phyloP scores from a whole-genome alignment of 2,329 filamentous ascomycete species.

The Alternaria infectoria region DNA sequence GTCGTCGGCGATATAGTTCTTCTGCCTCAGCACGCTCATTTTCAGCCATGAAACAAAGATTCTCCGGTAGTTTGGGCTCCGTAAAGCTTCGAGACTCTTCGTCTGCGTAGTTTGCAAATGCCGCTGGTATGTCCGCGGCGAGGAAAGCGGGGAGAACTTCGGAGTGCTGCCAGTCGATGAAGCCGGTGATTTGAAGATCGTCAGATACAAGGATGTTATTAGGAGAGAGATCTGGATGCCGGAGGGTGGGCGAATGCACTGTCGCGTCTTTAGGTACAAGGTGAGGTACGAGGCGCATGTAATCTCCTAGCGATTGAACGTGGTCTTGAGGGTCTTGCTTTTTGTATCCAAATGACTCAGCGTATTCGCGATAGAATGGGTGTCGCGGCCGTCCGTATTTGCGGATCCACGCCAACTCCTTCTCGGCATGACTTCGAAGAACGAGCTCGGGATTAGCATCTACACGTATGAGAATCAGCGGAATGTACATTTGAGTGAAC shows the following conservation, averaged over 20 bases:
- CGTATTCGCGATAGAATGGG: constrained; percentile 26
- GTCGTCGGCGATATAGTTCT: constrained; percentile 34
- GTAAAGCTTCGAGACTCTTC: constrained; percentile 25
- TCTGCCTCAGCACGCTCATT: constrained; percentile 18
- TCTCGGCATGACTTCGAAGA: constrained; percentile 29
- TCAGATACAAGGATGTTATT: constrained; percentile 44
- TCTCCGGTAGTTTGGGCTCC: constrained; percentile 23
- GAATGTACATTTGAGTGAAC: rapidly evolving
- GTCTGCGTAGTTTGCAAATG: constrained; percentile 51
- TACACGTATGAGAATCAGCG: not conserved
- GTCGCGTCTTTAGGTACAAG: constrained; percentile 26
- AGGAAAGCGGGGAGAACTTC: constrained; percentile 48
- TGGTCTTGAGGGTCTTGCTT: constrained; percentile 28
- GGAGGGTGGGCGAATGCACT: constrained; percentile 29
- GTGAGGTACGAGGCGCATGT: constrained; percentile 23
- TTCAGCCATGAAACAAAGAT: constrained; percentile 22
- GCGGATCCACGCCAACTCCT: constrained; percentile 34
- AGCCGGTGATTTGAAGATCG: constrained; percentile 39
- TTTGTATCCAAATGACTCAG: constrained; percentile 29
- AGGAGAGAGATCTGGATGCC: constrained; percentile 46
- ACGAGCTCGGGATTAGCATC: constrained; percentile 20
- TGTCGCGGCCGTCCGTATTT: constrained; percentile 23
- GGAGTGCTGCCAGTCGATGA: constrained; percentile 47
- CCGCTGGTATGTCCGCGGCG: constrained; percentile 46
- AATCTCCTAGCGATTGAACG: constrained; percentile 19